Base-by-base conservation (phyloP, 345 rosid species). In the Populus simonii region DNA sequence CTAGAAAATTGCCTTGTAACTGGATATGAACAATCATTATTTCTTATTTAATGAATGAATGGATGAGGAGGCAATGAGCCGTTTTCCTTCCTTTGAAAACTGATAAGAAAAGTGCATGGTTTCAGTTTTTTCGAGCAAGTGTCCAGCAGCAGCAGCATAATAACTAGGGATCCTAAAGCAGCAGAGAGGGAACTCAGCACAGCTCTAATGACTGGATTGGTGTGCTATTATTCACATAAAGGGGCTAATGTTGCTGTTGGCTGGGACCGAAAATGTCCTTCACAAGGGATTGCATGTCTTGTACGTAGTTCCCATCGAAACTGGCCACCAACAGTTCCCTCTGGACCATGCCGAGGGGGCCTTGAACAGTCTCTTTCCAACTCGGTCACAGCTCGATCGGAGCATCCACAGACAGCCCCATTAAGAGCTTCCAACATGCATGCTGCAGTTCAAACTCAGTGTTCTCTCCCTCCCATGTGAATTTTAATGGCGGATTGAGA, bases 201-300 rank as follows among this genome's bases (percentile, higher is more conserved):
- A 33, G n/a, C 25, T 9, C 25, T 25, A 68, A 33, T 33, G 0
- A 33, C 36, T 33, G 36, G 6, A 33, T 33, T 33, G 36, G 36
- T 33, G 36, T 33, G 36, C 36, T 6, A 33, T 33, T 33, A 33
- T 33, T 38, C 39, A 38, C 8, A 38, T 2, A 43, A 43, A 43
- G 47, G 12, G 47, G 47, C 4, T 10, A 43, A 43, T 43, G 47
- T 3, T 1, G 59, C 66, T 45, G 15, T 43, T 72, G 36, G 27
- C 75, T 76, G 72, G 63, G 25, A 31, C 13, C 53, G 83, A 74
- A 78, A 78, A 80, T 71, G 85, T 68, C 86, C 72, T 76, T 75
- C 86, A 85, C 89, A 73, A 80, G 92, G 90, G 86, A 62, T 63
- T 89, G n/a, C n/a, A n/a, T n/a, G 90, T 79, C 87, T 76, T 66